A percentile compares a stretch with the other conserved stretches of the same genome.
Evolutionary conservation across 805 yeast genomes (phyloP).

Genomic region (Yarrowia divulgata): DNA sequence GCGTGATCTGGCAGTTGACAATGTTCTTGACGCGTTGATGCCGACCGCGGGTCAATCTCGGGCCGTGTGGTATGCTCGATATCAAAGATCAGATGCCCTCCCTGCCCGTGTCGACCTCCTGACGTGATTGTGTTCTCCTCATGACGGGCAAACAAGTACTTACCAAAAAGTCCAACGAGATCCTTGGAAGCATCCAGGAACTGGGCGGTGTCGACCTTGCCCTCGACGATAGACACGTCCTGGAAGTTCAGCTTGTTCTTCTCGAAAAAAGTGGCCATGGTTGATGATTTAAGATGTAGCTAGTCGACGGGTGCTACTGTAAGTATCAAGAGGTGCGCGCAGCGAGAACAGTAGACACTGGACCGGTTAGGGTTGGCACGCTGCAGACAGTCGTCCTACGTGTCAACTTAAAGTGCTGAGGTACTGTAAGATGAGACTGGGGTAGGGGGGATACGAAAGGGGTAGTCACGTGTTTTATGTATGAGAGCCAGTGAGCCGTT

Average conservation of each 20-base stretch:
- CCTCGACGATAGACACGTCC: slow-evolving; percentile 72
- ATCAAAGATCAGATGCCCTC: no score
- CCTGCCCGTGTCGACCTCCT: no score
- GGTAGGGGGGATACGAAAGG: background rate
- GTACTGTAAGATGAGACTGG: background rate
- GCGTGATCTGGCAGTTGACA: no score
- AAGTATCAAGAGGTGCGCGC: slow-evolving; percentile 8
- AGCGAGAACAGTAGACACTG: background rate
- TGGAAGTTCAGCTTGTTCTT: slow-evolving; percentile 74
- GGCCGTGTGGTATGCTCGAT: no score
- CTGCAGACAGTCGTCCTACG: slow-evolving; percentile 21
- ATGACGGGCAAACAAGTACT: slow-evolving; percentile 43
- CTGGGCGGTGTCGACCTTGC: slow-evolving; percentile 72
- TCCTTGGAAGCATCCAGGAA: slow-evolving; percentile 87
- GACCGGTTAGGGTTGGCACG: slow-evolving; percentile 26
- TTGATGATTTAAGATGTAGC: background rate
- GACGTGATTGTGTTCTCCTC: no score
- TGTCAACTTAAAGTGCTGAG: slow-evolving; percentile 31
- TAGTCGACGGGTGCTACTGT: background rate
- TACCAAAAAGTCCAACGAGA: slow-evolving; percentile 77
- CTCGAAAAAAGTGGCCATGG: slow-evolving; percentile 71
- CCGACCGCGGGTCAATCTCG: no score
- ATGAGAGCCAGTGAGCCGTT: no score
- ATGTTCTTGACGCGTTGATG: no score
- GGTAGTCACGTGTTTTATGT: background rate